Conservation (phyloP, 176 grass and related monocot species). For the Bothriochloa decipiens region DNA sequence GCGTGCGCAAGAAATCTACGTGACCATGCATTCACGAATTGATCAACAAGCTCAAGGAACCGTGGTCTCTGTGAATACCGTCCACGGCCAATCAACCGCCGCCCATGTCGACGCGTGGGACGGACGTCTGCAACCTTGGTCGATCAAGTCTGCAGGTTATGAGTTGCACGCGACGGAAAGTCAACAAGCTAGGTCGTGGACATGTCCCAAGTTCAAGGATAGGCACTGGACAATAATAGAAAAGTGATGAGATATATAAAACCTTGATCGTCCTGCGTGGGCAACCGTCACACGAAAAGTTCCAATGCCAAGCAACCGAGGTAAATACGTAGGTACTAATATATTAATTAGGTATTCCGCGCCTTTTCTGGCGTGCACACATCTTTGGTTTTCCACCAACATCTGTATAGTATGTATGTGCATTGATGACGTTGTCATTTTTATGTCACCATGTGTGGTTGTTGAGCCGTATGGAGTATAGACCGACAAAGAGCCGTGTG, state of each 20-base stretch:
- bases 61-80: neutral
- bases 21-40: neutral
- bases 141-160: neutral
- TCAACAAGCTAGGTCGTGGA: neutral
- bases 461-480: slow-evolving; percentile 9
- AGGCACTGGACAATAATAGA: neutral
- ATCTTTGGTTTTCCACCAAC: neutral
- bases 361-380: slow-evolving; percentile 21
- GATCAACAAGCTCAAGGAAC: neutral
- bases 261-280: neutral
- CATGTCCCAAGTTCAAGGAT: slow-evolving; percentile 15
- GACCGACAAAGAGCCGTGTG: neutral
- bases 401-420: neutral
- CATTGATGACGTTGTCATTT: neutral
- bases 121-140: neutral
- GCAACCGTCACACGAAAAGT: slow-evolving; percentile 34
- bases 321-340: neutral
- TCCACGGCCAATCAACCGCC: too few relatives aligned
- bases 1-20: neutral
- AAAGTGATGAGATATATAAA: neutral
- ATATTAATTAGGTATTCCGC: neutral
- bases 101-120: neutral
- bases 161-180: neutral
- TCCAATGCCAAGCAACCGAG: slow-evolving; percentile 2
- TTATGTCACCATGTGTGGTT: neutral